phyloP scores from a whole-genome alignment of 169 alveolate genomes.

The Plasmodium gaboni region DNA sequence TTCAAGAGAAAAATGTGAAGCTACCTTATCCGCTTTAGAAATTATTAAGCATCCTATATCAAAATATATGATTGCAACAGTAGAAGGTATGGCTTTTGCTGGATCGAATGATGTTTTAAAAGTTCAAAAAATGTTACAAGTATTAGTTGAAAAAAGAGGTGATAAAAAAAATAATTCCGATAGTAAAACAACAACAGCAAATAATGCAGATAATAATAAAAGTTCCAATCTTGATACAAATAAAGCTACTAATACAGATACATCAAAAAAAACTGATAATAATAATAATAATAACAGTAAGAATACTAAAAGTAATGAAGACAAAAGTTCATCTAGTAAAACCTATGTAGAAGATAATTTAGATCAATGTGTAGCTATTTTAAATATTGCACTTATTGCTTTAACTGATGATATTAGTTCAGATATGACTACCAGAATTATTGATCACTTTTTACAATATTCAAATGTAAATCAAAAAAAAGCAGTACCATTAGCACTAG shows the following conservation, averaged over 20 bases:
- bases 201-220: conserved; percentile 25
- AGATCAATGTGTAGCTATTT: conserved; percentile 90
- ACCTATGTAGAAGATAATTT: conserved; percentile 79
- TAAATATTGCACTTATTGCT: conserved; percentile 96
- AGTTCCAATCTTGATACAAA: conserved; percentile 10
- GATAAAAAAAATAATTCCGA: conserved; percentile 61
- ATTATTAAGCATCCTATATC: conserved; percentile 87
- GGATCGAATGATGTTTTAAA: conserved; percentile 98
- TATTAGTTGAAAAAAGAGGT: conserved; percentile 88
- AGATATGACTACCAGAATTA: conserved; percentile 91
- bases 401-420: conserved; percentile 96
- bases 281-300: not conserved
- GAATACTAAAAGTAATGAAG: conserved; percentile 6
- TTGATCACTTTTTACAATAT: conserved; percentile 84
- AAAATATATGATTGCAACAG: conserved; percentile 86
- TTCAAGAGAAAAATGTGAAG: conserved; percentile 92
- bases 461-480: conserved; percentile 90
- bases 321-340: conserved; percentile 41
- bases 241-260: conserved; percentile 9
- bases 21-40: conserved; percentile 91
- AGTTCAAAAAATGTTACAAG: conserved; percentile 94
- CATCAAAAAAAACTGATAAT: conserved; percentile 9
- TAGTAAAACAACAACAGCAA: conserved; percentile 16
- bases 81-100: conserved; percentile 97
- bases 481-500: conserved; percentile 98